Evolutionary conservation across 73 alveolate genomes (phyloP), one percentile per base, ranked within the genome.

Genomic region (Paramecium sexaurelia): DNA sequence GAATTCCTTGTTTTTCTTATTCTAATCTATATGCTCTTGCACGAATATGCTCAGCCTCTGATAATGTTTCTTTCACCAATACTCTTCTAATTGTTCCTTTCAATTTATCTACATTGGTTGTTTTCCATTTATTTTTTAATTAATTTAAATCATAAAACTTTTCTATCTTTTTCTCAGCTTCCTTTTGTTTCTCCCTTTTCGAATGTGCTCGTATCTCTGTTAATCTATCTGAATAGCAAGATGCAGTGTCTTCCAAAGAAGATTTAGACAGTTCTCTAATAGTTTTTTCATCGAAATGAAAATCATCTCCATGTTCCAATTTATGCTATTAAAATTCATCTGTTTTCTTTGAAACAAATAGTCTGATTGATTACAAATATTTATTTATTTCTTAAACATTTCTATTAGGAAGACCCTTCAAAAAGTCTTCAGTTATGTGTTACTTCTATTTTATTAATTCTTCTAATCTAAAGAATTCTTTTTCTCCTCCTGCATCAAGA

Each of bases 301-400:
- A 73, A 73, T 73, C 87, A 73, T 73, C 87, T 27, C 87, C 87
- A 7, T 36, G 57, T 73, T 73, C 87, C 19, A 36, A 73, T n/a
- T 73, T 73, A 20, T 36, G 55, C n/a, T 36, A 33, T 36, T 73
- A 22, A 5, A 33, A 39, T 36, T 73, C 66, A 32, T 73, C 87
- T 36, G 87, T 73, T 73, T 73, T 73, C 6, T 73, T 73, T 11
- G 87, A 73, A 8, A 73, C 3, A 19, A 35, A 39, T 24, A 73
- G 11, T 33, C 87, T 27, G 6, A 73, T 39, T 17, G 55, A 36
- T 36, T 39, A 9, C 26, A 39, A 1, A 27, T 22, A 27, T 15
- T 73, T 39, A 4, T 27, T 33, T 2, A 73, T 73, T 32, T 73
- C 87, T n/a, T 33, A 11, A 2, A 39, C 87, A 73, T 33, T 36